Evolutionary conservation across 805 yeast genomes (phyloP).

Genomic region (Yueomyces sinensis): DNA sequence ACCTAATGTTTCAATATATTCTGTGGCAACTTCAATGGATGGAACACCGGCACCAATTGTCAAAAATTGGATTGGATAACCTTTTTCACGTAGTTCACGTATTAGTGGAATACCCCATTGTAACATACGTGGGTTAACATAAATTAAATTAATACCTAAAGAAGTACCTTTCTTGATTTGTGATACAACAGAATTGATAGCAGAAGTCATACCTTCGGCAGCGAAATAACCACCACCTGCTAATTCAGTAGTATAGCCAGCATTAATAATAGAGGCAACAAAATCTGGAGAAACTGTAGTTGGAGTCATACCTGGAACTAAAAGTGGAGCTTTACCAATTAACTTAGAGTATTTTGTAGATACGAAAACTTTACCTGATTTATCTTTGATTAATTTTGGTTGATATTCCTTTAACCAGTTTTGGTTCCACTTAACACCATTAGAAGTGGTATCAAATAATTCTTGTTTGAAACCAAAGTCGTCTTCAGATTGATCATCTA

Average conservation of each 20-base stretch:
- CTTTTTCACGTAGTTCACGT: slow-evolving; percentile 74
- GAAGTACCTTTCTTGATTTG: slow-evolving; percentile 76
- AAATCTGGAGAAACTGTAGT: slow-evolving; percentile 90
- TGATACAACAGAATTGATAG: slow-evolving; percentile 60
- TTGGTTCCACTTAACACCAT: slow-evolving; percentile 64
- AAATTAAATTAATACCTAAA: slow-evolving; percentile 81
- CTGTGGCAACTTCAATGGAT: slow-evolving; percentile 91
- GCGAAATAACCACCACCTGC: slow-evolving; percentile 98
- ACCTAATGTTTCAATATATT: slow-evolving; percentile 85
- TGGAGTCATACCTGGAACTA: slow-evolving; percentile 99
- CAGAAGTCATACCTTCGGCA: slow-evolving; percentile 55
- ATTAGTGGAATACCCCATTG: slow-evolving; percentile 98
- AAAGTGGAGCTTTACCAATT: slow-evolving; percentile 86
- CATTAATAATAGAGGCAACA: slow-evolving; percentile 84
- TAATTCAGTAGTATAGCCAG: slow-evolving; percentile 94
- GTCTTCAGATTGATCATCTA: slow-evolving; percentile 59
- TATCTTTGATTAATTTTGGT: slow-evolving; percentile 73
- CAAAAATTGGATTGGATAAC: slow-evolving; percentile 91
- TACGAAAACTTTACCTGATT: slow-evolving; percentile 62
- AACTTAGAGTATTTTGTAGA: slow-evolving; percentile 90
- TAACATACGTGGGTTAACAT: slow-evolving; percentile 93
- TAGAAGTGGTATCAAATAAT: slow-evolving; percentile 57
- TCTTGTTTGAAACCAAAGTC: slow-evolving; percentile 96
- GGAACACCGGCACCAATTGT: slow-evolving; percentile 99
- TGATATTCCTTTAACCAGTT: slow-evolving; percentile 85